These are phyloP conservation scores for Cephalotrichum gorgonifer DNA, from an alignment of 2,329 filamentous ascomycete genomes.

Conservation along the genomic window DNA sequence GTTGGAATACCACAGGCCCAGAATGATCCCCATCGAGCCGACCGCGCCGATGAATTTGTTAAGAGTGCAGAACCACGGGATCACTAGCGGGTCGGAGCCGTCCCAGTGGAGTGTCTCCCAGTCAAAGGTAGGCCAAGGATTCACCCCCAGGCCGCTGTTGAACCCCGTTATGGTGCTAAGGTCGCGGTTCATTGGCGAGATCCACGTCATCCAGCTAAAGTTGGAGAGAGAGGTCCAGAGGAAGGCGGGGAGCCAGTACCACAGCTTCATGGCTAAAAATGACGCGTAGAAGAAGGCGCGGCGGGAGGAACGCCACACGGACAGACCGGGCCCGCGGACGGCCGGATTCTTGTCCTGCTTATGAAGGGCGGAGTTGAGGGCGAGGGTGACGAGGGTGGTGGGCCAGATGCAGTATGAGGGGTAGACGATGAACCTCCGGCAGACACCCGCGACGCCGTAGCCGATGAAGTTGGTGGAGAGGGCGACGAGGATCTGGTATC, in stretches of 20 bases:
- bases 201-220: constrained; percentile 46
- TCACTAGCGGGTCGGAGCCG: constrained; percentile 29
- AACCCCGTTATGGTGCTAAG: constrained; percentile 25
- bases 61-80: constrained; percentile 47
- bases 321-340: constrained; percentile 22
- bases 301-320: constrained; percentile 28
- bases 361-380: constrained; percentile 38
- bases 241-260: constrained; percentile 43
- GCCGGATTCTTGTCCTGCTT: constrained; percentile 20
- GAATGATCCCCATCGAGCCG: constrained; percentile 41
- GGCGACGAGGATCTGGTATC: constrained; percentile 38
- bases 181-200: constrained; percentile 29
- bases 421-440: constrained; percentile 39
- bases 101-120: constrained; percentile 28
- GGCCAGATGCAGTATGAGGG: constrained; percentile 45
- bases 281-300: constrained; percentile 34
- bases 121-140: constrained; percentile 29
- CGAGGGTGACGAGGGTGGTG: constrained; percentile 36
- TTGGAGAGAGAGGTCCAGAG: constrained; percentile 34
- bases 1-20: constrained; percentile 48
- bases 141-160: constrained; percentile 26
- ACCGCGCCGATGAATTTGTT: constrained; percentile 52
- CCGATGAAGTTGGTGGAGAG: constrained; percentile 44
- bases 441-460: constrained; percentile 41
- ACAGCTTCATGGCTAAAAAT: constrained; percentile 37